Base-by-base conservation (phyloP, 495 filamentous ascomycete species). In the Tuber borchii region DNA sequence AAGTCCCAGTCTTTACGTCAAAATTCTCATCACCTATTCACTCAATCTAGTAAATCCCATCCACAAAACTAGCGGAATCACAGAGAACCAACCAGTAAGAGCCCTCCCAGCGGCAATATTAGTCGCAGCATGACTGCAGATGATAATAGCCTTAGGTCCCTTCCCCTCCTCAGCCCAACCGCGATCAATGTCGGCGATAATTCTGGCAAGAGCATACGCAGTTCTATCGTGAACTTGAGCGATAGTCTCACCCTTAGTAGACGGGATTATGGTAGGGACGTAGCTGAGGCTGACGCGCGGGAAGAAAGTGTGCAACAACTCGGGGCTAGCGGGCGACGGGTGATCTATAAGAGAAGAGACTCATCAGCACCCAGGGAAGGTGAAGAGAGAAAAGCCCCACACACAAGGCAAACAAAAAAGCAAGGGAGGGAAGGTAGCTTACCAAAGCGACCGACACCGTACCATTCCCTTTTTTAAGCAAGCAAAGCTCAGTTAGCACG, bases 91-190 rank as follows among this genome's bases (percentile, higher is more conserved):
- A 74, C 80, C 80, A 20, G 93, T 97, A 78, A 99, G 85, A 8
- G 87, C 89, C 19, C 95, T 87, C 3, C 94, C 95, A 73, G 93
- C 90, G 9, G 91, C 91, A 81, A 99, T 96, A 80, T 97, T 86
- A 20, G 89, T 87, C 34, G 95, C 95, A 0, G 95, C 95, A 85
- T 99, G 95, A n/a, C 93, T 90, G 83, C 92, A 97, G 20, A 99
- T 87, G 37, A 97, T 77, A 22, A 97, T 85, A 0, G 93, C 86
- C 10, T 83, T 84, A 20, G 82, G 82, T 2, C 82, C 72, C 17
- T 44, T 71, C 42, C 73, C 71, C 44, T 88, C 85, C 71, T 91
- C 87, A 7, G 82, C 78, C 45, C 88, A 87, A 69, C 89, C 87
- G 31, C 82, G 80, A 81, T 99, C 95, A 44, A 91, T 88, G 51